Conservation (phyloP, 176 grass and related monocot species). For the Calamus simplicifolius region DNA sequence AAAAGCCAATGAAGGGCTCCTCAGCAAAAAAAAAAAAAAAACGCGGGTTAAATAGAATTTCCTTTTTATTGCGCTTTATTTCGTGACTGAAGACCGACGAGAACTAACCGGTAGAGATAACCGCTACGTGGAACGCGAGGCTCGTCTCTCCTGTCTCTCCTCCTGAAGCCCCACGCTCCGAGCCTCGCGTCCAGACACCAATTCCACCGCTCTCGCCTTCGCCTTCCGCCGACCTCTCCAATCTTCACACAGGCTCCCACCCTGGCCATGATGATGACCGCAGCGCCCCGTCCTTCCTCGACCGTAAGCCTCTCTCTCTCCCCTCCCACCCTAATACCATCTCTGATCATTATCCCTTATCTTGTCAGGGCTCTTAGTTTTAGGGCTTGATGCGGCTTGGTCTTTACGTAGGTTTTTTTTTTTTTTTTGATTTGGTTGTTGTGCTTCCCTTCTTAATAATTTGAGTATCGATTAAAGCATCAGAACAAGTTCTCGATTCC, state of each 20-base stretch:
- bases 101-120: neutral
- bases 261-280: conserved; percentile 3
- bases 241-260: conserved; percentile 1
- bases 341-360: neutral
- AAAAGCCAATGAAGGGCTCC: too few relatives aligned
- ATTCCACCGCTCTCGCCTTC: neutral
- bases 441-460: neutral
- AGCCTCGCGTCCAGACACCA: neutral
- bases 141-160: neutral
- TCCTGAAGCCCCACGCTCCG: too few relatives aligned
- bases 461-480: too few relatives aligned
- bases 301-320: conserved; percentile 24
- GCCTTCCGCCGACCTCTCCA: neutral
- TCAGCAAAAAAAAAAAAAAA: too few relatives aligned
- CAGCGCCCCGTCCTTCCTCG: conserved; percentile 25
- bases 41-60: too few relatives aligned
- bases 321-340: too few relatives aligned
- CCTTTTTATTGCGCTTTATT: too few relatives aligned
- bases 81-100: too few relatives aligned
- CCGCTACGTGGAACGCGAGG: neutral
- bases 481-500: too few relatives aligned
- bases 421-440: neutral
- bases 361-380: neutral
- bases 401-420: too few relatives aligned
- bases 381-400: too few relatives aligned